Base-by-base conservation (phyloP, 306 rosid species). In the Cyamopsis tetragonoloba region DNA sequence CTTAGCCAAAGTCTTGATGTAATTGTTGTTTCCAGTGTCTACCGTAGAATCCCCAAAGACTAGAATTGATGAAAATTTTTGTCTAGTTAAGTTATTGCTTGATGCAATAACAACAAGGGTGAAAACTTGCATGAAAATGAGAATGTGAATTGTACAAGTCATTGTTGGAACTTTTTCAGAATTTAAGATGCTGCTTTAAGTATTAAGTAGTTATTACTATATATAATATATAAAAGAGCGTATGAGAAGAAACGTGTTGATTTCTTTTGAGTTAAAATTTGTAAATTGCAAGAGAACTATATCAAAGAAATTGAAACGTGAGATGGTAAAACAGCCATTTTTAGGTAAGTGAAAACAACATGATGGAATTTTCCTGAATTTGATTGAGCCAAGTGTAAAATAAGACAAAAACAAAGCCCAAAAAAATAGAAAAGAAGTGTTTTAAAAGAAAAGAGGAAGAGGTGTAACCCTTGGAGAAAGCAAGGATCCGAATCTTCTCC, bases 1-100 rank as follows among this genome's bases (percentile, higher is more conserved):
- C 74, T 66, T 82, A 1, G 62, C 35, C 54, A 39, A 1, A 6
- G 89, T 86, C 0, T 6, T 11, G 4, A 85, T 26, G 80, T 75
- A 79, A 58, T 83, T 88, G 74, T 88, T 87, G 48, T 85, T 83
- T 11, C 87, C 91, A 0, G 83, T 46, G 42, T 83, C 95, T 2
- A 75, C 77, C 0, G 87, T 69, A 0, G 91, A 88, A 70, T 85
- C 89, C 1, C 95, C 95, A n/a, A 88, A 83, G 2, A 75, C 58
- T 14, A 83, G 60, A 76, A 88, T 71, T 66, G 86, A 71, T 0
- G 83, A 71, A 60, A 85, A 83, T 0, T 63, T 79, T 9, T 58
- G 70, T 54, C 26, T 65, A 18, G 3, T 44, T 5, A 62, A 14
- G 32, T 56, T 68, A 70, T 41, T 72, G 77, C 74, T 41, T 2